Evolutionary conservation across 2,329 filamentous ascomycete genomes (phyloP).

Genomic region (Cytospora leucostoma): DNA sequence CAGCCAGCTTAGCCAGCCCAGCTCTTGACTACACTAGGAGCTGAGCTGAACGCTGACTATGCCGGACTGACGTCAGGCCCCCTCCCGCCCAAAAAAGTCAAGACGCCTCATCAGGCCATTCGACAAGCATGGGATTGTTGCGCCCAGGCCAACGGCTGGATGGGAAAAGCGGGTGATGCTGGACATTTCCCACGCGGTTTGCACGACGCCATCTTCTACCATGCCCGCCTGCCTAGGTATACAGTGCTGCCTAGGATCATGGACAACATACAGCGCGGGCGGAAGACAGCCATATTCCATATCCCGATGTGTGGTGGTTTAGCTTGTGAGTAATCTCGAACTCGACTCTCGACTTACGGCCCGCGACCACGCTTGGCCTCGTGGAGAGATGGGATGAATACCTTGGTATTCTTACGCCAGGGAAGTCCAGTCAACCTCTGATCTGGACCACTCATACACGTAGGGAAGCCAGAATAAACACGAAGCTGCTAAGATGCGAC

Average conservation of each 20-base stretch:
- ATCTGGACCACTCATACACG: not conserved
- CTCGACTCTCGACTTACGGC: not conserved
- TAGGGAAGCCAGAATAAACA: not conserved
- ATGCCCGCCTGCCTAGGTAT: not conserved
- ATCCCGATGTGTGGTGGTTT: not conserved
- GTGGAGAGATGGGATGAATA: too few species aligned
- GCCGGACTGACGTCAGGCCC: not conserved
- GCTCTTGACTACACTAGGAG: not conserved
- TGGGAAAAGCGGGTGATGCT: not conserved
- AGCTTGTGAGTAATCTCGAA: not conserved
- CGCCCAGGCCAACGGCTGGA: not conserved
- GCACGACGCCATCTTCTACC: slow-evolving; percentile 12
- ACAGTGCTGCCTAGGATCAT: slow-evolving; percentile 2
- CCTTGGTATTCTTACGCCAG: too few species aligned
- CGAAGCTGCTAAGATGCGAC: not conserved
- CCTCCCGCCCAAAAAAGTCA: not conserved
- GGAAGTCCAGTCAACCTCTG: too few species aligned
- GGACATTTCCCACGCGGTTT: slow-evolving; percentile 10
- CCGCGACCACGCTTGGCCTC: not conserved
- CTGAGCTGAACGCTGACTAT: not conserved
- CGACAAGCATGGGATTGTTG: not conserved
- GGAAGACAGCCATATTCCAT: not conserved
- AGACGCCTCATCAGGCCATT: not conserved
- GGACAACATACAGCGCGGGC: not conserved
- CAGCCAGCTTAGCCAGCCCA: not conserved